Conservation (phyloP, 495 filamentous ascomycete species). For the Talaromyces adpressus region DNA sequence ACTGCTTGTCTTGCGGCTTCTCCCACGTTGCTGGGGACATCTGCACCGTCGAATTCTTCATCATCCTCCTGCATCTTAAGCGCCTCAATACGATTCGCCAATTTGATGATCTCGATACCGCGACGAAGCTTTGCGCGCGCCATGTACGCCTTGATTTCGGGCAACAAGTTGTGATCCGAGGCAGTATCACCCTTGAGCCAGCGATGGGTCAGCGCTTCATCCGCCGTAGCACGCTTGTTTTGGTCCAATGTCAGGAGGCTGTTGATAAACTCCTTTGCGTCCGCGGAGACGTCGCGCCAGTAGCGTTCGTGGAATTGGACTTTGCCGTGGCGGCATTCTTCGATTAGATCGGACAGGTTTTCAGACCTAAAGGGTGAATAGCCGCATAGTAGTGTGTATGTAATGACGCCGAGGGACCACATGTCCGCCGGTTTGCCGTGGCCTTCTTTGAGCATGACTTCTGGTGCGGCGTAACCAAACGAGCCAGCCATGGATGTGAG, state of each 20-base stretch:
- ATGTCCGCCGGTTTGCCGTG: slow-evolving; percentile 99
- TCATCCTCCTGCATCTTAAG: slow-evolving; percentile 96
- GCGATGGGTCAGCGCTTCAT: slow-evolving; percentile 73
- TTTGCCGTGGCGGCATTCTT: slow-evolving; percentile 82
- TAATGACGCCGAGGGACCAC: slow-evolving; percentile 99
- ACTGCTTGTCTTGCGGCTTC: slow-evolving; percentile 9
- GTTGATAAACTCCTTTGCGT: slow-evolving; percentile 93
- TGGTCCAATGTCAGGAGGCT: slow-evolving; percentile 74
- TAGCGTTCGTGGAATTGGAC: slow-evolving; percentile 98
- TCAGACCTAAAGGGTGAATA: slow-evolving; percentile 98
- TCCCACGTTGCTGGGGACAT: slow-evolving; percentile 17
- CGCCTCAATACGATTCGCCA: slow-evolving; percentile 93
- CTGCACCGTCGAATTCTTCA: slow-evolving; percentile 33
- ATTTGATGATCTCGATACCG: slow-evolving; percentile 94
- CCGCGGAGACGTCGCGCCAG: slow-evolving; percentile 94
- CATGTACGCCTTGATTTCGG: slow-evolving; percentile 93
- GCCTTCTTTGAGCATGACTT: slow-evolving; percentile 96
- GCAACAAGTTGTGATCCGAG: slow-evolving; percentile 91
- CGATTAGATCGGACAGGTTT: slow-evolving; percentile 86
- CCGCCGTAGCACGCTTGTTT: slow-evolving; percentile 67
- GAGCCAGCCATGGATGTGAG: slow-evolving; percentile 98
- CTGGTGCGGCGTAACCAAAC: slow-evolving; percentile 95
- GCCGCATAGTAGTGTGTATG: slow-evolving; percentile 97
- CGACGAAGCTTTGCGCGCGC: slow-evolving; percentile 83
- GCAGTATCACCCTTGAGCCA: slow-evolving; percentile 92